Base-by-base conservation (phyloP, 306 rosid genomes). In the Dalbergia oliveri region DNA sequence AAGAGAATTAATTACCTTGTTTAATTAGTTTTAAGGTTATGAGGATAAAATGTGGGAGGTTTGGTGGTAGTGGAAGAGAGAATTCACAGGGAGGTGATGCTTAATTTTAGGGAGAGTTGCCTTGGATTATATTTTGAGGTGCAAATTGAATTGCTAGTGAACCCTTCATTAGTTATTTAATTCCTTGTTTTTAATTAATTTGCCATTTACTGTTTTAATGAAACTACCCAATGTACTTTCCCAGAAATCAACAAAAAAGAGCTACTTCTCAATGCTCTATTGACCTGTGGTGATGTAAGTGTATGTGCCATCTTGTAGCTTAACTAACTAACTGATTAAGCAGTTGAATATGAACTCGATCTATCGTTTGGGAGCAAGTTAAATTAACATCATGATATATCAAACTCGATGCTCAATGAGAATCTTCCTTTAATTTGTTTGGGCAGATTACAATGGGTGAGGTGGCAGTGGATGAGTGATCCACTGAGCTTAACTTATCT, bases 1-100 rank as follows among this genome's bases (percentile, higher is more conserved):
- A 21, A 21, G 23, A 21, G 0, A 21, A 21, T 21, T 21, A 21
- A 21, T 21, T 26, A 57, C 33, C 63, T 50, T 3, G 18, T 26
- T 26, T 26, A 26, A 14, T 50, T 50, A 50, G 13, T 43, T 13
- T 50, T 50, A 3, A 50, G 56, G 56, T 11, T 50, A 50, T 4
- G 56, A 50, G 56, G 56, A 11, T 50, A 50, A 13, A 43, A 43
- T 43, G 49, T 43, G 49, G 49, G 49, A 43, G 49, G 9, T 43
- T 43, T 53, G 59, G 58, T 26, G 65, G 58, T 67, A 12, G 82
- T 80, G 91, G 88, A 86, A 75, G 82, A 71, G 90, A 88, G 94
- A 64, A 80, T 66, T 88, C 68, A 59, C n/a, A 77, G 91, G 89
- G 68, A 75, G 89, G 72, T 15, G 47, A 37, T 54, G 47, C 59